Base-by-base conservation (phyloP, 169 alveolate genomes). In the Fabrea salina region DNA sequence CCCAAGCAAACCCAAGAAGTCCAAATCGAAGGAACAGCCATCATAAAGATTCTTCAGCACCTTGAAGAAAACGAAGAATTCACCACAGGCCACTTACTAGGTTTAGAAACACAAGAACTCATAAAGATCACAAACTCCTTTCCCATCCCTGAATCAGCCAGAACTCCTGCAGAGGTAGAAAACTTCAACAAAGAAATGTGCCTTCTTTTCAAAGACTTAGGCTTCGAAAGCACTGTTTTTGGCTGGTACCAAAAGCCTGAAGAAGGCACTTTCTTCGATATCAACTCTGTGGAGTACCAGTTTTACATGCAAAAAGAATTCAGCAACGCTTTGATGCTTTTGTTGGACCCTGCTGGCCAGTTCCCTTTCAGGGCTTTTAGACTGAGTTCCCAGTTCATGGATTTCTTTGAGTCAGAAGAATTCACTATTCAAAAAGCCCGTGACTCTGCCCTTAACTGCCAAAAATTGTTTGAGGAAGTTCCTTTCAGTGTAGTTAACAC, bases 251-350 rank as follows among this genome's bases (percentile, higher is more conserved):
- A 22, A 39, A 32, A 41, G 16, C 19, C 54, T 19, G 54, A 19
- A 8, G 75, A 64, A 39, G 54, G 56, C 5, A 27, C 33, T 19
- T 37, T 37, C 30, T 40, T 64, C 19, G 75, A 64, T 40, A 33
- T 64, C 22, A 64, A 25, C 50, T 22, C 57, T 0, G 19, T 64
- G 1, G 75, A 64, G 30, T 40, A 35, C 30, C 75, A 64, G 41
- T 64, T 39, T 56, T 39, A 64, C 30, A 33, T 64, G 50, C 75
- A 64, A 41, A 22, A n/a, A 19, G 75, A 64, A 35, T 32, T 64
- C 75, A 51, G 32, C 13, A 64, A 40, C 32, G 50, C 75, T 7
- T 30, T 64, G 8, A 64, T 64, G 75, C 33, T 64, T 5, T 51
- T 64, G 19, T 64, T 39, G 16, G 35, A 64, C 75, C 57, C 75